Evolutionary conservation across 352 stramenopile genomes (phyloP), one percentile per base, ranked within the genome.

Genomic region (Phytophthora ramorum): DNA sequence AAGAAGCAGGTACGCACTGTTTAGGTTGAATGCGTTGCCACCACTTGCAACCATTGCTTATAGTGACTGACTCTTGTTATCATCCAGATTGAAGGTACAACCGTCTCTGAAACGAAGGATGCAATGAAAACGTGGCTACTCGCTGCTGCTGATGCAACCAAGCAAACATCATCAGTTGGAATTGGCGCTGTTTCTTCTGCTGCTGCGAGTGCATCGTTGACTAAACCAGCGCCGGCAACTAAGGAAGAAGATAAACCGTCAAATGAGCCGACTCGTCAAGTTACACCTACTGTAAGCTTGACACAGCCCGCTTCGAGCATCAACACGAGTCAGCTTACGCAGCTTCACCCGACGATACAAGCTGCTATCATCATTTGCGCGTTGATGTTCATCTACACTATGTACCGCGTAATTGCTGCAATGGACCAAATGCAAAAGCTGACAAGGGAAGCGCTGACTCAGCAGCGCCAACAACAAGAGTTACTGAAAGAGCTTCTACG

Each of bases 1-100:
- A 96, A 94, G 76, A 93, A 93, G 26, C 88, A 96, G 80, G 86
- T 94, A 69, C 8, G 66, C 30, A 5, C 2, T 24, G n/a, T 48
- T 20, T 34, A 3, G 22, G 30, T 26, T 67, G 43, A 28, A 19
- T 12, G 10, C 46, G 32, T 44, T 19, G 14, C 37, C 58, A 41
- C 32, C 44, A 54, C 12, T 10, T n/a, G 34, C 28, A 34, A 30
- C 2, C 24, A 2, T 37, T 37, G 9, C 34, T 41, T n/a, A 24
- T n/a, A n/a, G 14, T 24, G 8, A 10, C 7, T 45, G 38, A 45
- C 17, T 28, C 41, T 47, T 54, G 5, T 51, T 37, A 28, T 24
- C 7, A 34, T 63, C 7, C 51, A 95, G 80, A 96, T 96, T 66
- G 88, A 96, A 49, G 81, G 78, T 22, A 85, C 88, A n/a, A 83